Percentiles rank a stretch among this genome's conserved stretches.
Evolutionary conservation across 2,329 filamentous ascomycete genomes (phyloP).

Genomic region (Ophiostoma ulmi): DNA sequence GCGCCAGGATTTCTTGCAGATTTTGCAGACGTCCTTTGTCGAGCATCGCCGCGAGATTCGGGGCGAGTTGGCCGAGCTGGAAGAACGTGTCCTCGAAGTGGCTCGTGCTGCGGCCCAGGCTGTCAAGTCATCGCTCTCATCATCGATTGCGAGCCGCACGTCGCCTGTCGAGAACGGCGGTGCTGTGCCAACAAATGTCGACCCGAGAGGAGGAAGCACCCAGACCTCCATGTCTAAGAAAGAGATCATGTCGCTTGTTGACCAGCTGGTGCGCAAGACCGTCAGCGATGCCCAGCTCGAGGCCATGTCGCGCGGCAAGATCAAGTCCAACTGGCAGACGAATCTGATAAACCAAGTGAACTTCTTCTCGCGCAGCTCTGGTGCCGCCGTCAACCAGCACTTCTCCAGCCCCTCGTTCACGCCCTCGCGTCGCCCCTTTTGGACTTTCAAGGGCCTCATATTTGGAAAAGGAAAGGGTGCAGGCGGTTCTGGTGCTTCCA

Average conservation of each 20-base stretch:
- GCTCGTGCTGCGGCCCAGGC: conserved; percentile 20
- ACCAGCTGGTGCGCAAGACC: conserved; percentile 41
- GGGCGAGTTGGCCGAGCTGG: conserved; percentile 39
- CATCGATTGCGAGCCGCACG: background rate
- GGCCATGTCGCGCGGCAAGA: conserved; percentile 43
- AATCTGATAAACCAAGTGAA: conserved; percentile 59
- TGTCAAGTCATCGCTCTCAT: background rate
- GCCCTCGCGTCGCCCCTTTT: conserved; percentile 26
- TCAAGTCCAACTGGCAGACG: conserved; percentile 41
- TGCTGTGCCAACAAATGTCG: background rate
- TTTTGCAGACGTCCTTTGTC: conserved; percentile 40
- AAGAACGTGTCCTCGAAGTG: conserved; percentile 30
- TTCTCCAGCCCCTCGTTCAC: conserved; percentile 56
- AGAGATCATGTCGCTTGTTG: conserved; percentile 41
- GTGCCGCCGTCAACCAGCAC: conserved; percentile 57
- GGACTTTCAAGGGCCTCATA: conserved; percentile 22
- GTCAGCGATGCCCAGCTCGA: conserved; percentile 45
- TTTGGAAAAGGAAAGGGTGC: conserved; percentile 5
- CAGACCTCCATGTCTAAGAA: conserved; percentile 35
- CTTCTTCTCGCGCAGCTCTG: conserved; percentile 62
- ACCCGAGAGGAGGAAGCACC: conserved; percentile 19
- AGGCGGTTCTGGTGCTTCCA: background rate
- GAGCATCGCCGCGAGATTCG: conserved; percentile 39
- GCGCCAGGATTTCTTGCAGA: conserved; percentile 45
- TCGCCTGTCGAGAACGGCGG: background rate